Evolutionary conservation across 2,329 filamentous ascomycete species (phyloP).

Genomic region (Dissoconium aciculare): DNA sequence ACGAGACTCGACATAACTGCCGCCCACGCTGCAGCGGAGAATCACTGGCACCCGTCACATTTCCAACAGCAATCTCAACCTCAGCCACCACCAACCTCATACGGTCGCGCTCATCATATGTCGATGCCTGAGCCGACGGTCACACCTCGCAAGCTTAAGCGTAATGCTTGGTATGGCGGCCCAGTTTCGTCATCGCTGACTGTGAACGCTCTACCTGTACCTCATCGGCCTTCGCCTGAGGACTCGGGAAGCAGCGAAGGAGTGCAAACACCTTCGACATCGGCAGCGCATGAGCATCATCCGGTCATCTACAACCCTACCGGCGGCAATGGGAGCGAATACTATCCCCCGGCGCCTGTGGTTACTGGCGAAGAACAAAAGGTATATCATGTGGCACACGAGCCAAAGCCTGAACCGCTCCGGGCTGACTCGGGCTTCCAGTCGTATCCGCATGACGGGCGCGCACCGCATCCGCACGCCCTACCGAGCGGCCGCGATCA

Average conservation of each 20-base stretch:
- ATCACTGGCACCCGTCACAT: conserved; percentile 16
- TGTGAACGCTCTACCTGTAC: conserved; percentile 8
- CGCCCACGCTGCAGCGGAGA: conserved; percentile 23
- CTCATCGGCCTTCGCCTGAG: conserved; percentile 36
- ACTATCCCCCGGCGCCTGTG: conserved; percentile 24
- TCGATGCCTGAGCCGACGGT: conserved; percentile 28
- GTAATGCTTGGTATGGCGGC: conserved; percentile 59
- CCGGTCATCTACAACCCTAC: conserved; percentile 39
- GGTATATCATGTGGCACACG: conserved; percentile 16
- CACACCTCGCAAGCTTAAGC: conserved; percentile 46
- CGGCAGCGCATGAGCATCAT: conserved; percentile 36
- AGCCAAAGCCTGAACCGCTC: conserved; percentile 11
- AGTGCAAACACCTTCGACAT: conserved; percentile 37
- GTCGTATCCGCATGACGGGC: conserved; percentile 11
- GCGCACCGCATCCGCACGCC: conserved; percentile 8
- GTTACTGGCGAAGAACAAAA: conserved; percentile 30
- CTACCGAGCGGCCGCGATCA: conserved; percentile 23
- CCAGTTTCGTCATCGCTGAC: conserved; percentile 21
- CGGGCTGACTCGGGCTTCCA: conserved; percentile 24
- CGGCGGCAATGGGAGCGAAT: conserved; percentile 32
- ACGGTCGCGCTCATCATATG: conserved; percentile 13
- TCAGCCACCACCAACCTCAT: conserved; percentile 11
- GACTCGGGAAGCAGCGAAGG: conserved; percentile 42
- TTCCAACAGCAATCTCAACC: conserved; percentile 9
- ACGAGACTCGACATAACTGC: conserved; percentile 50